phyloP scores from a whole-genome alignment of 441 rosid species.

The Arabidopsis hybrid region DNA sequence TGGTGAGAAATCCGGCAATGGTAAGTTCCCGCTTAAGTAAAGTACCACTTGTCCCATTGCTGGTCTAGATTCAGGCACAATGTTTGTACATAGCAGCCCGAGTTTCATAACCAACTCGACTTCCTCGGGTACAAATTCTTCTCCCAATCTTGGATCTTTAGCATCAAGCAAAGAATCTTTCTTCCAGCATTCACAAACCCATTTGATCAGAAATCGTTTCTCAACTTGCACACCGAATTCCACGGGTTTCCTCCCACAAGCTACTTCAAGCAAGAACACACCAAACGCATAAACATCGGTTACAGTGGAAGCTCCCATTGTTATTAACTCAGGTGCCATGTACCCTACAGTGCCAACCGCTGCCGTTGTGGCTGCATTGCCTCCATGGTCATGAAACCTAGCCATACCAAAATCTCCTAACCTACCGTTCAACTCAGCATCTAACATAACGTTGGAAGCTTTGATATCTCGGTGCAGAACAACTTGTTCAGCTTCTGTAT shows the following conservation, averaged over 20 bases:
- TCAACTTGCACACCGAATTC: slow-evolving; percentile 33
- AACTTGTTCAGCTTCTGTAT: slow-evolving; percentile 69
- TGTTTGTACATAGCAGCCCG: slow-evolving; percentile 60
- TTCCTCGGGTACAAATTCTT: slow-evolving; percentile 47
- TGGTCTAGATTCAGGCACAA: slow-evolving; percentile 52
- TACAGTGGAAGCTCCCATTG: slow-evolving; percentile 54
- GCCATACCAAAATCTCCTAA: slow-evolving; percentile 81
- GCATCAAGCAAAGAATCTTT: slow-evolving; percentile 51
- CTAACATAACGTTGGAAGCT: slow-evolving; percentile 63
- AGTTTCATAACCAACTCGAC: slow-evolving; percentile 64
- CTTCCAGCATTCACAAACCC: slow-evolving; percentile 62
- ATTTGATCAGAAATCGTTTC: slow-evolving; percentile 53
- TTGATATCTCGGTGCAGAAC: slow-evolving; percentile 77
- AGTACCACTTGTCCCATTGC: slow-evolving; percentile 62
- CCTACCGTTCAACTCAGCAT: slow-evolving; percentile 54
- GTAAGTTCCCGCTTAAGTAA: slow-evolving; percentile 47
- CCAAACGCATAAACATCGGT: slow-evolving; percentile 73
- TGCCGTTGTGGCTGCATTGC: slow-evolving; percentile 51
- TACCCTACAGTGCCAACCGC: slow-evolving; percentile 72
- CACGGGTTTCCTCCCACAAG: slow-evolving; percentile 68
- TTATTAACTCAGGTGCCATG: slow-evolving; percentile 62
- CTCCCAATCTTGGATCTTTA: slow-evolving; percentile 58
- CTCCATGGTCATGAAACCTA: slow-evolving; percentile 60
- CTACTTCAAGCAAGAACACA: slow-evolving; percentile 71
- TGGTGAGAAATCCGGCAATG: slow-evolving; percentile 49